Base-by-base conservation (phyloP, 768 basidiomycete genomes). In the Royoungia palumana region DNA sequence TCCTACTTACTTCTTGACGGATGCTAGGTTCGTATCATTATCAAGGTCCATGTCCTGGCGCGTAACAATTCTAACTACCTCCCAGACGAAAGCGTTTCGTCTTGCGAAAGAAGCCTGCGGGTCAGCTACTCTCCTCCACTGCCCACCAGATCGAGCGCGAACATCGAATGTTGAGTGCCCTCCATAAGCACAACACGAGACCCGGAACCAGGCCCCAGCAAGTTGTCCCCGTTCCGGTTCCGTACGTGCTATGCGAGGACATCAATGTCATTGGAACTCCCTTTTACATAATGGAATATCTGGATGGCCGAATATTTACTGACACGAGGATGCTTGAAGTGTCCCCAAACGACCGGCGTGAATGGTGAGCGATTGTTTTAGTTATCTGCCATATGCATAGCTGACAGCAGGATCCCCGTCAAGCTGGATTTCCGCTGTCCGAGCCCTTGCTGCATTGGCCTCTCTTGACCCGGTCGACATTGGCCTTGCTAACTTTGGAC, bases 91-190 rank as follows among this genome's bases (percentile, higher is more conserved):
- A 63, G 6, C 81, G 79, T 13, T 94, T 84, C 56, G 95, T 98
- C 14, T 72, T 98, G 47, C 87, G 95, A 17, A 93, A 96, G 69
- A 95, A 96, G 63, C 95, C 95, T 20, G 82, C 85, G 0, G 95
- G 95, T 0, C 74, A 83, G 35, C 80, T 98, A 9, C 72, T 99
- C 21, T 94, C 92, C 5, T 75, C 82, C 42, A 99, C 94, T 3
- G 95, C 95, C 2, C 95, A 99, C 67, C 88, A 94, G 67, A 81
- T 99, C 34, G 95, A 97, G 64, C 84, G 96, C 40, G 95, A 99
- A 73, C 96, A 86, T 68, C 77, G 75, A 22, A 81, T 95, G 58
- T 75, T 98, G 13, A 70, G 72, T 28, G 87, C 93, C 6, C 72
- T 99, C 19, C 83, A 91, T 63, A 73, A 68, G 37, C 79, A 93